Base-by-base conservation (phyloP, 225 moss, liverwort and hornwort genomes). In the Asterella californica region DNA sequence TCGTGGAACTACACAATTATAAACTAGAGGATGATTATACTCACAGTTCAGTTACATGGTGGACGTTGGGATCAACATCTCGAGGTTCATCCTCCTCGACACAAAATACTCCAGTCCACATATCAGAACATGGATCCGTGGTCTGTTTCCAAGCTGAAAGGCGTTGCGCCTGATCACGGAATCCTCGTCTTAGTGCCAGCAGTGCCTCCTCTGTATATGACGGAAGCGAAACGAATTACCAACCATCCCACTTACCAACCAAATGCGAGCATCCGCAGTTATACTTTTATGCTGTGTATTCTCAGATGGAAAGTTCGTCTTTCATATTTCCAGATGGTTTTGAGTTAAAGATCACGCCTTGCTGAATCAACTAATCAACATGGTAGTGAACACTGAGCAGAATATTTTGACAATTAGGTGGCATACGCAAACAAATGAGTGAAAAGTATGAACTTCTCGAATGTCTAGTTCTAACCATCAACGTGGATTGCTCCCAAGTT, bases 41-140 rank as follows among this genome's bases (percentile, higher is more conserved):
- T 84, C 85, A 94, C 94, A 94, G 79, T 87, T 94, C 94, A 14
- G 77, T 83, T 52, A 94, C 86, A 69, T 89, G 75, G 32, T 78
- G 83, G 52, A 86, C 81, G 37, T 83, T 90, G 64, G 82, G 61
- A 48, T 73, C 60, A 37, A 70, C 14, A 46, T 81, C 47, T 2
- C 86, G 2, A 0, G 10, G 0, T 17, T 0, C 2, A n/a, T 71
- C 61, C 0, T 81, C 0, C 0, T 0, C 0, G 8, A 0, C 1
- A 86, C 94, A 94, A 75, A 49, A 79, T 46, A 94, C 85, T 19
- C 84, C 89, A 0, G 34, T 76, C 94, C 94, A 94, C 17, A 45
- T 70, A 65, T 76, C 77, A 14, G 70, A 77, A 83, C 94, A 94
- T 4, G 94, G 94, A 50, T 94, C 88, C 21, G 74, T 88, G 29